Conservation (phyloP, 306 rosid genomes). For the Castanospermum australe region DNA sequence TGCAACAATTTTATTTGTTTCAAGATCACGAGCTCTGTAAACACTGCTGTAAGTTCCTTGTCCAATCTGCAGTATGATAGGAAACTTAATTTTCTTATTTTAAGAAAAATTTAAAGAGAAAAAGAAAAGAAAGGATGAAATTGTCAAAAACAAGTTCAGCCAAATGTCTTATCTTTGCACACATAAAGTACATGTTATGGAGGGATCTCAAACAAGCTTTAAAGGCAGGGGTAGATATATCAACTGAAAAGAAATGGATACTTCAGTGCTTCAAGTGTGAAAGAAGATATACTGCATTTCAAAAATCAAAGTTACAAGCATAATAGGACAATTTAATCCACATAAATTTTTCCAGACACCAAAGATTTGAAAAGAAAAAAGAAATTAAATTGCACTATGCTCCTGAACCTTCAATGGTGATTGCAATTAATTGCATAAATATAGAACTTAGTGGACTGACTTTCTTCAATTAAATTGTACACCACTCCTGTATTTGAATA, state of each 20-base stretch:
- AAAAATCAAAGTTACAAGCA: neutral
- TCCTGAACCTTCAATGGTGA: neutral
- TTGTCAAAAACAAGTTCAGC: neutral
- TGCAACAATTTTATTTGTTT: constrained; percentile 73
- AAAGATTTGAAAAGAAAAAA: neutral
- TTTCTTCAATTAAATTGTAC: neutral
- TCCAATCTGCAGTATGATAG: constrained; percentile 57
- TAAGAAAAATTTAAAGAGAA: neutral
- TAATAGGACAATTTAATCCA: neutral
- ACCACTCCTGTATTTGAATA: neutral
- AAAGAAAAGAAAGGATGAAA: neutral
- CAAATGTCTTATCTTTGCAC: neutral
- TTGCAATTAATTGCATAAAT: neutral
- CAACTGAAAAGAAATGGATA: neutral
- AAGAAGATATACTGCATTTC: neutral
- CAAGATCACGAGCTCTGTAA: constrained; percentile 79
- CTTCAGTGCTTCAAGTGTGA: neutral
- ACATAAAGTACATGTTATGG: neutral
- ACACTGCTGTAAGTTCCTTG: constrained; percentile 95
- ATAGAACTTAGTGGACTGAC: neutral
- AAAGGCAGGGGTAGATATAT: neutral
- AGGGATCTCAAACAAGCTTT: neutral
- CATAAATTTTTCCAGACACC: neutral
- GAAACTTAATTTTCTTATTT: neutral
- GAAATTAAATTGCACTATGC: neutral